phyloP scores from a whole-genome alignment of 257 asterid species.

The Solanum medicagineum region DNA sequence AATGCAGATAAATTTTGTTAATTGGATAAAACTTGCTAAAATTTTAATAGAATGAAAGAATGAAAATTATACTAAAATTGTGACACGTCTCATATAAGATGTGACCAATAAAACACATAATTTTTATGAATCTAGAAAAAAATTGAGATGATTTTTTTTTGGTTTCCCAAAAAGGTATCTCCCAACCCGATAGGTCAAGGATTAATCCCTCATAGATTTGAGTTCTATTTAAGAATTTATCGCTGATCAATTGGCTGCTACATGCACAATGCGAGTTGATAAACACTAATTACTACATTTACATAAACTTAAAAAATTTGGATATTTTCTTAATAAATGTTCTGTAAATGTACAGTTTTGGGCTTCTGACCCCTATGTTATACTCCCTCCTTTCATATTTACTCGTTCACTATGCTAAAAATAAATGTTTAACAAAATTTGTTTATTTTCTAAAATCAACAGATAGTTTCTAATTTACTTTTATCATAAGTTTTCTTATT shows the following conservation, averaged over 20 bases:
- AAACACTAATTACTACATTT: neutral
- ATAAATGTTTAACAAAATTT: too few relatives aligned
- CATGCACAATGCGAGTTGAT: neutral
- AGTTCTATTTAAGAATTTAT: too few relatives aligned
- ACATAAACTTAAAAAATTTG: neutral
- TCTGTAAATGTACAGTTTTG: neutral
- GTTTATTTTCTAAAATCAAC: too few relatives aligned
- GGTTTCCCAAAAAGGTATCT: too few relatives aligned
- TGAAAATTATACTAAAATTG: neutral
- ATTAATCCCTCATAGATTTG: too few relatives aligned
- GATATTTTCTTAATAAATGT: neutral
- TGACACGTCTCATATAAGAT: neutral
- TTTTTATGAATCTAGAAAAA: neutral
- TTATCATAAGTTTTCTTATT: too few relatives aligned
- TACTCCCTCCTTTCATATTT: neutral
- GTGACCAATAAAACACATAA: neutral
- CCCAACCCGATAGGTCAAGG: accelerated
- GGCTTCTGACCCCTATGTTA: neutral
- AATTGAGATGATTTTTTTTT: neutral
- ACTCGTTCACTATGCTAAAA: too few relatives aligned
- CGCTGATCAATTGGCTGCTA: too few relatives aligned
- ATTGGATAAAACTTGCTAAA: too few relatives aligned
- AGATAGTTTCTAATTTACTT: too few relatives aligned
- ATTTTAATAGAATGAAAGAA: too few relatives aligned
- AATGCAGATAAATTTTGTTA: too few relatives aligned